Conservation (phyloP, 148 eudicot genomes). For the Talinum fruticosum region DNA sequence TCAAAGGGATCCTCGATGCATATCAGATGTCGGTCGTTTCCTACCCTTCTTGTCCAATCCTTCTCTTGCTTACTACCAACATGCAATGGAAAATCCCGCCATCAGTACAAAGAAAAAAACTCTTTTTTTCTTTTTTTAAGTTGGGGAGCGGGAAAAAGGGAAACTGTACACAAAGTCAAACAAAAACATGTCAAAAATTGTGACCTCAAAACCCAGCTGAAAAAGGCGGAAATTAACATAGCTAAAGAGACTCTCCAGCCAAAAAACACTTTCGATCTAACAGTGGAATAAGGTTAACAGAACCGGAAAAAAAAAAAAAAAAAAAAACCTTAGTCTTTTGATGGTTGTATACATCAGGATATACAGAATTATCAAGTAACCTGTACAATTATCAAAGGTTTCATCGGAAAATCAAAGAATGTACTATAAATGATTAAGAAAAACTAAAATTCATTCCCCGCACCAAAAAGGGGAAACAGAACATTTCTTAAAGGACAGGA, state of each 20-base stretch:
- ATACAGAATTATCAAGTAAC: no score
- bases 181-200: not conserved
- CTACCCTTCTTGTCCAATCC: constrained; percentile 96
- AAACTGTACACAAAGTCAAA: not conserved
- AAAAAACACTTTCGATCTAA: no score
- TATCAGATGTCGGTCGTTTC: constrained; percentile 90
- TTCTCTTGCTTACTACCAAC: constrained; percentile 65
- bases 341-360: no score
- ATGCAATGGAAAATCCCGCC: not conserved
- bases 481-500: no score
- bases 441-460: no score
- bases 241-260: not conserved
- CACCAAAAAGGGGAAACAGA: no score
- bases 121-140: not conserved
- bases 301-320: no score
- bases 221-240: not conserved
- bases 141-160: not conserved
- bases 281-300: no score
- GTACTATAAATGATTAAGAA: no score
- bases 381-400: no score
- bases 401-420: no score
- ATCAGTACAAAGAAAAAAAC: not conserved
- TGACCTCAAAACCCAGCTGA: not conserved
- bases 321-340: no score
- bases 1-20: constrained; percentile 98